A percentile compares a stretch with the other conserved stretches of the same genome.
phyloP scores from a whole-genome alignment of 1,139 yeast species.

The Saccharomyces uvarum region DNA sequence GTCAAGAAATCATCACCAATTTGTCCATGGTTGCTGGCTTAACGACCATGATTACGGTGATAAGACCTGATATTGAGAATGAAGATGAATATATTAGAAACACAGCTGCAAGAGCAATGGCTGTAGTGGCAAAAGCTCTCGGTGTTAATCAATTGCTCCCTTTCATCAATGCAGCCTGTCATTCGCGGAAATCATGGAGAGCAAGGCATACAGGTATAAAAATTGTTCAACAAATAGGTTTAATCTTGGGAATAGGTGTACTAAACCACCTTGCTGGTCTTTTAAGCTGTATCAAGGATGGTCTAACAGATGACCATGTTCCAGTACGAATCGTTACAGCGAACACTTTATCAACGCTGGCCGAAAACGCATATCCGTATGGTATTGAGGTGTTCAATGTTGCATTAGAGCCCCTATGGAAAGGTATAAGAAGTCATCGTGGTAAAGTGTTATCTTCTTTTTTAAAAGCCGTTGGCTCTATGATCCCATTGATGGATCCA shows the following conservation, averaged over 20 bases:
- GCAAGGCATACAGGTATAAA: slow-evolving; percentile 85
- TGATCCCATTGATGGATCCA: slow-evolving; percentile 79
- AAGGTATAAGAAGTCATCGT: slow-evolving; percentile 66
- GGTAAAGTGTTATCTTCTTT: slow-evolving; percentile 75
- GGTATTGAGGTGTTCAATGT: slow-evolving; percentile 76
- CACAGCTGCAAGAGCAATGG: slow-evolving; percentile 70
- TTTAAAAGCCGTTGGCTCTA: slow-evolving; percentile 67
- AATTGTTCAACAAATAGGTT: slow-evolving; percentile 68
- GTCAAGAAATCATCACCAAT: slow-evolving; percentile 69
- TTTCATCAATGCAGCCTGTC: slow-evolving; percentile 73
- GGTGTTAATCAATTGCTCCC: slow-evolving; percentile 71
- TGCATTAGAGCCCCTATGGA: slow-evolving; percentile 71
- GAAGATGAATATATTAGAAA: slow-evolving; percentile 78
- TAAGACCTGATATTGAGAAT: slow-evolving; percentile 78
- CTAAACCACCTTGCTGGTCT: slow-evolving; percentile 66
- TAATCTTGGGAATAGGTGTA: slow-evolving; percentile 63
- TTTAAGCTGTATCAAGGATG: slow-evolving; percentile 51
- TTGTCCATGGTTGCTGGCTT: slow-evolving; percentile 78
- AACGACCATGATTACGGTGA: slow-evolving; percentile 63
- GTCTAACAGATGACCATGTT: slow-evolving; percentile 63
- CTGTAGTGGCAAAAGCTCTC: slow-evolving; percentile 74
- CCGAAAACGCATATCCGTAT: slow-evolving; percentile 81
- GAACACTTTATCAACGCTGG: slow-evolving; percentile 61
- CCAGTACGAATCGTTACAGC: slow-evolving; percentile 69
- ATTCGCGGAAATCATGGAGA: slow-evolving; percentile 72